Evolutionary conservation across 192 early-diverging fungal genomes (phyloP), one percentile per base, ranked within the genome.

Genomic region (Entomortierella chlamydospora): DNA sequence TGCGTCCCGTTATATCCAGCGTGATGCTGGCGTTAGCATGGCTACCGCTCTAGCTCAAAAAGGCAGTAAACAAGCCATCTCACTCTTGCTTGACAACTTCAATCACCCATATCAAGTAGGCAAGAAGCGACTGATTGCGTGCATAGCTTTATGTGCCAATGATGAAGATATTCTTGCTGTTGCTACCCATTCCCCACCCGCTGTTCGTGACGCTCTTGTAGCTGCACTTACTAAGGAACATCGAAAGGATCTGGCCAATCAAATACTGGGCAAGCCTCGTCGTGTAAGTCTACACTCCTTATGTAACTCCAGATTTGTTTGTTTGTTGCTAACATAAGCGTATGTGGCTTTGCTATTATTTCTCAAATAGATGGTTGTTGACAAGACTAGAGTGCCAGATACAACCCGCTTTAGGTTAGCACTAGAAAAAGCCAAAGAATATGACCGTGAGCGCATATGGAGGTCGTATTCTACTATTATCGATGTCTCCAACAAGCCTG

Each of bases 241-340:
- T 41, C 68, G 76, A 30, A 70, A 70, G 57, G 62, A 20, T 20
- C 57, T 79, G 15, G 54, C 56, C 11, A 39, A 30, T 20, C 57
- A 45, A 28, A 70, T 79, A 45, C 31, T 70, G 37, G 68, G 76
- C 29, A 79, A 79, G 34, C 67, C 63, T n/a, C 49, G 53, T 39
- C 45, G 13, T 57, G 42, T 68, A 56, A 57, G 29, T 37, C n/a
- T n/a, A n/a, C n/a, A 49, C 50, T 13, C 30, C 12, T 53, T 50
- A 0, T 39, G 57, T 42, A 50, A 6, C 4, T 41, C 17, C 52
- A 2, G 4, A 18, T 37, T 55, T 66, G 33, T 2, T 7, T 9
- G 6, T 29, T 61, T 61, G 41, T 10, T 47, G 4, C 42, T 41
- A 22, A 45, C 4, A 6, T 25, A 1, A 12, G 2, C 39, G 13